phyloP scores from a whole-genome alignment of 305 asterid genomes.

The Caryopteris hybrid region DNA sequence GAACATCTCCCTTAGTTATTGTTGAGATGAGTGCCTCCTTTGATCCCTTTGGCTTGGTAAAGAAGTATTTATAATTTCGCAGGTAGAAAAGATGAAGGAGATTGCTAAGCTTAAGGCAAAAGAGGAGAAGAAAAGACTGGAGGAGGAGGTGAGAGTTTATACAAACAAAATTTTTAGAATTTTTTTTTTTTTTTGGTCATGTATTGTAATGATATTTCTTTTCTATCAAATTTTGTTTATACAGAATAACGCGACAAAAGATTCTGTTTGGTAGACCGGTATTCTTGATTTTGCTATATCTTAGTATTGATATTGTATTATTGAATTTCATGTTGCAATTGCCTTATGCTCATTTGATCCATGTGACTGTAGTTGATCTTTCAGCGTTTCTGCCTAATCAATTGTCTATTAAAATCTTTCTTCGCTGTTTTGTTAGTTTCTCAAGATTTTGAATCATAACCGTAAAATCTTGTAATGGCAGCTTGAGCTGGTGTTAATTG shows the following conservation, averaged over 20 bases:
- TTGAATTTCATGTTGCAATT: conserved; percentile 2
- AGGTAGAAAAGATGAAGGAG: conserved; percentile 90
- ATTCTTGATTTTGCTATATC: background rate
- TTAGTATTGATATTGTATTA: background rate
- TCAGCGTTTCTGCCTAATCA: background rate
- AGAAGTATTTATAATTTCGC: conserved; percentile 22
- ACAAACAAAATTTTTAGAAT: background rate
- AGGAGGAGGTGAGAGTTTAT: conserved; percentile 64
- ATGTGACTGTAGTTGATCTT: background rate
- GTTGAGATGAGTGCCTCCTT: background rate
- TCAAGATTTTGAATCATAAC: conserved; percentile 8
- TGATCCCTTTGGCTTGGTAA: conserved; percentile 19
- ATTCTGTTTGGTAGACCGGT: background rate
- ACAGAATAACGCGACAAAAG: background rate
- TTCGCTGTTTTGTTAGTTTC: background rate
- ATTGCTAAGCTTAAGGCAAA: conserved; percentile 85
- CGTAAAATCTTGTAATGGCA: conserved; percentile 32
- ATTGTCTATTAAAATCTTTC: background rate
- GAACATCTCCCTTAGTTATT: background rate
- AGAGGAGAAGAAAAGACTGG: conserved; percentile 71
- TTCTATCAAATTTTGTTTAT: background rate
- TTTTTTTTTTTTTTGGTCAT: background rate
- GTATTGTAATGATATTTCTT: background rate
- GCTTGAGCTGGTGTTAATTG: conserved; percentile 91
- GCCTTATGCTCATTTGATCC: conserved; percentile 9